These are phyloP conservation scores for Talaromyces nanjingensis DNA, from an alignment of 495 filamentous ascomycete species.

Conservation along the genomic window DNA sequence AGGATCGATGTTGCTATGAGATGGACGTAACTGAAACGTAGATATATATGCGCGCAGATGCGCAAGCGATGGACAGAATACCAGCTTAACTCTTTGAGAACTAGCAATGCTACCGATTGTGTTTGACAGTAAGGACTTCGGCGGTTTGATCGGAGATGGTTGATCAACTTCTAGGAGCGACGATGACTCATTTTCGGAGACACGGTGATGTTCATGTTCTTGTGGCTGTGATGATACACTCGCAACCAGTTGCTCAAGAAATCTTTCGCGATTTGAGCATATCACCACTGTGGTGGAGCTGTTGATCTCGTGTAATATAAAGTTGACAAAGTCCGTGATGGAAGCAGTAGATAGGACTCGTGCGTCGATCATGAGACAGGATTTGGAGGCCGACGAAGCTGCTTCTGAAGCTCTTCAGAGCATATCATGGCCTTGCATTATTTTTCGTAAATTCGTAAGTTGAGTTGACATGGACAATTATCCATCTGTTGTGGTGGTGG, in stretches of 20 bases:
- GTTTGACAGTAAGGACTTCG: constrained; percentile 33
- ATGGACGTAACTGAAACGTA: constrained; percentile 28
- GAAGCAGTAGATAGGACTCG: constrained; percentile 20
- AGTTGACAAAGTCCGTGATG: constrained; percentile 52
- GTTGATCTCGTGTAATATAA: constrained; percentile 49
- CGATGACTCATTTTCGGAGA: constrained; percentile 7
- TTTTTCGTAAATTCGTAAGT: neutral
- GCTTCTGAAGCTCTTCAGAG: neutral
- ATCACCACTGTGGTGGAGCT: constrained; percentile 54
- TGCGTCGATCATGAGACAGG: constrained; percentile 6
- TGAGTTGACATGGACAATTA: neutral
- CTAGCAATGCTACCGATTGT: constrained; percentile 62
- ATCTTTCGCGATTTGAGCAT: constrained; percentile 58
- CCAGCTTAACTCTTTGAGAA: constrained; percentile 58
- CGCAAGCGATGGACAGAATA: constrained; percentile 67
- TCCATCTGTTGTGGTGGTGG: neutral
- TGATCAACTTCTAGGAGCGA: constrained; percentile 8
- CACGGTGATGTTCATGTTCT: neutral
- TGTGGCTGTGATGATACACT: constrained; percentile 12
- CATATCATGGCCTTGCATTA: neutral
- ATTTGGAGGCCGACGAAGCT: neutral
- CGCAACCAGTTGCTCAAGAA: constrained; percentile 45
- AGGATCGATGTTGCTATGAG: neutral
- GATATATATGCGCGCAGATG: constrained; percentile 71
- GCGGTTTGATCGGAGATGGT: constrained; percentile 23